Base-by-base conservation (phyloP, 1,284 basidiomycete species). In the Pseudozyma sp. region DNA sequence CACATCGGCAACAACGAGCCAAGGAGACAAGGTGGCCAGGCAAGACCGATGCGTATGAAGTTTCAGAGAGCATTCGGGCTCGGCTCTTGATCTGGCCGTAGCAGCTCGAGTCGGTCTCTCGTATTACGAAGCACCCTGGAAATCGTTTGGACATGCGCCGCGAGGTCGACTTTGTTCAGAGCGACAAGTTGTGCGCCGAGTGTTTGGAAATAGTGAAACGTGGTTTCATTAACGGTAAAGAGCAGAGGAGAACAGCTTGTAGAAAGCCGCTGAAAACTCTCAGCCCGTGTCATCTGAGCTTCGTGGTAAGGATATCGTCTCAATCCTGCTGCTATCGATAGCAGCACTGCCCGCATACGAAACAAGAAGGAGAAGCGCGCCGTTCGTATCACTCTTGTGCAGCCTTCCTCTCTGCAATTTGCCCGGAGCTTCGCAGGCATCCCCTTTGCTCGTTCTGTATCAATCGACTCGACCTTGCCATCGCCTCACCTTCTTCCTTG, bases 381-480 rank as follows among this genome's bases (percentile, higher is more conserved):
- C 16, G 40, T 7, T 13, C 11, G 16, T 13, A 42, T 16, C 10
- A 13, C 16, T 42, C 10, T n/a, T 42, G 40, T 14, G 11, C 40
- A 10, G 11, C n/a, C 11, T 42, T 42, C 16, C 7, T 7, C 7
- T 42, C n/a, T 42, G 40, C 40, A n/a, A 42, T 42, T 24, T 24
- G 24, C 24, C 24, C 24, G 24, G 24, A 24, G 24, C 24, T 1
- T 24, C 24, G 24, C 24, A 24, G 24, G 24, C 24, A n/a, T n/a
- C 40, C 11, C 40, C n/a, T n/a, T 24, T 30, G 42, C 50, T 43
- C 50, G 43, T 43, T 30, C 43, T 19, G n/a, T 30, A 39, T 42
- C 16, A 7, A 13, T n/a, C 40, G 7, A 42, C 7, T n/a, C n/a
- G 24, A 24, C 24, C 24, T 24, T 24, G 24, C 24, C 24, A 24